These are phyloP conservation scores for Cicer bijugum DNA, from an alignment of 306 rosid species.

Conservation along the genomic window DNA sequence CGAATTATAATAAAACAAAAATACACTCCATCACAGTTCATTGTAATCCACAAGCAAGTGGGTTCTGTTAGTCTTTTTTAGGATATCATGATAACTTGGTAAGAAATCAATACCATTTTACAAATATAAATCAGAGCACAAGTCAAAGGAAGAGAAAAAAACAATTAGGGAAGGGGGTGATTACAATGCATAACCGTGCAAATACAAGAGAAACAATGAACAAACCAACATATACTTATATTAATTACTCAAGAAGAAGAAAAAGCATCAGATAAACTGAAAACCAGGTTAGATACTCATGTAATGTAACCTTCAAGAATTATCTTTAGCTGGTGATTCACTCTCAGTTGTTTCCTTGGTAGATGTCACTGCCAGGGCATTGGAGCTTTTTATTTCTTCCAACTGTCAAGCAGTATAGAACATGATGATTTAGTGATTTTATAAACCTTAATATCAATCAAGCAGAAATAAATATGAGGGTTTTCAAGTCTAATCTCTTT, in stretches of 20 bases:
- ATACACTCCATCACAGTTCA: conserved; percentile 27
- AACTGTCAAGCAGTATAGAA: conserved; percentile 55
- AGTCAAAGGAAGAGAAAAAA: neutral
- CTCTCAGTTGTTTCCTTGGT: conserved; percentile 60
- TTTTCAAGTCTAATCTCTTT: too few species aligned
- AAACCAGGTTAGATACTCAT: conserved; percentile 38
- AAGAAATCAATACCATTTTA: conserved; percentile 33
- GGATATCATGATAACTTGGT: conserved; percentile 33
- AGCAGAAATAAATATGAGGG: neutral
- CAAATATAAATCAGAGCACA: conserved; percentile 30
- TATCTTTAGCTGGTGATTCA: conserved; percentile 58
- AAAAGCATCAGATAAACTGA: neutral
- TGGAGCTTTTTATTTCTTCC: conserved; percentile 65
- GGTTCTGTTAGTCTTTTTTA: neutral
- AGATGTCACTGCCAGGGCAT: conserved; percentile 46
- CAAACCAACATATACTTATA: conserved; percentile 1
- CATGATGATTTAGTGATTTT: conserved; percentile 4
- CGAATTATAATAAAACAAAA: neutral
- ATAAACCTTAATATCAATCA: conserved; percentile 23
- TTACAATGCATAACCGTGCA: conserved; percentile 34
- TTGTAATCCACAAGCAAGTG: conserved; percentile 18
- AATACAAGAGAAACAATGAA: conserved; percentile 18
- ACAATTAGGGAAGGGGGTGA: neutral
- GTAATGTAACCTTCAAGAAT: conserved; percentile 37
- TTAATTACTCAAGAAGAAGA: neutral